A percentile compares a stretch with the other conserved stretches of the same genome.
Evolutionary conservation across 148 eudicot species (phyloP).

Genomic region (Linanthus parryae): DNA sequence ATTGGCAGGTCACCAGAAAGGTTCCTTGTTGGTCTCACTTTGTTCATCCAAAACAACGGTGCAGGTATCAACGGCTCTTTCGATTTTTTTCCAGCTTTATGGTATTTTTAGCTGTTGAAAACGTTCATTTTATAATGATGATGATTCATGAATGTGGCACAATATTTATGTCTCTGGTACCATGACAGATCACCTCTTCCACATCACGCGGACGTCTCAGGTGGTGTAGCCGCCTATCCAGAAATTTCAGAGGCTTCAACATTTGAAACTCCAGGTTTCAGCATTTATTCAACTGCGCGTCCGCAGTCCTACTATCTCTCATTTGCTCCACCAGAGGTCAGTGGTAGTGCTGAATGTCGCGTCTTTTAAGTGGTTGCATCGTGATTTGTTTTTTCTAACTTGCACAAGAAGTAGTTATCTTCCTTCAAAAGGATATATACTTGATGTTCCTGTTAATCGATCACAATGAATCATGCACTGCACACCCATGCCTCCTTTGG

Average conservation of each 20-base stretch:
- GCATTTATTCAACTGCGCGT: slow-evolving; percentile 21
- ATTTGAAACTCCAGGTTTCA: slow-evolving; percentile 60
- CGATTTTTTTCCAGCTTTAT: neutral
- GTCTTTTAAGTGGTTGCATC: neutral
- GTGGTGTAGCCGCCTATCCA: slow-evolving; percentile 68
- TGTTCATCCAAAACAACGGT: slow-evolving; percentile 43
- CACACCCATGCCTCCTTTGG: too few relatives aligned
- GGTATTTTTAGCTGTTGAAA: slow-evolving; percentile 4
- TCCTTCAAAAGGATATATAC: too few relatives aligned
- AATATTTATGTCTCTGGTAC: neutral
- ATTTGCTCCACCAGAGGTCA: slow-evolving; percentile 95
- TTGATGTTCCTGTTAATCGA: too few relatives aligned
- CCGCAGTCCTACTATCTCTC: slow-evolving; percentile 61
- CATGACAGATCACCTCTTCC: slow-evolving; percentile 66
- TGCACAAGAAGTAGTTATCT: too few relatives aligned
- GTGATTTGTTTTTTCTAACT: too few relatives aligned
- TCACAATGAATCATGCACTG: too few relatives aligned
- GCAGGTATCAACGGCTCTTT: slow-evolving; percentile 64
- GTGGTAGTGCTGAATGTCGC: slow-evolving; percentile 9
- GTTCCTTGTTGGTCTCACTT: slow-evolving; percentile 98
- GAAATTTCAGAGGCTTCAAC: slow-evolving; percentile 48
- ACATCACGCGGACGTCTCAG: slow-evolving; percentile 38
- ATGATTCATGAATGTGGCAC: too few relatives aligned
- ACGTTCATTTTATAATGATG: neutral
- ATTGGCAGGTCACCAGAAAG: slow-evolving; percentile 63